Evolutionary conservation across 768 basidiomycete genomes (phyloP), one percentile per base, ranked within the genome.

Genomic region (Suillus alpinus): DNA sequence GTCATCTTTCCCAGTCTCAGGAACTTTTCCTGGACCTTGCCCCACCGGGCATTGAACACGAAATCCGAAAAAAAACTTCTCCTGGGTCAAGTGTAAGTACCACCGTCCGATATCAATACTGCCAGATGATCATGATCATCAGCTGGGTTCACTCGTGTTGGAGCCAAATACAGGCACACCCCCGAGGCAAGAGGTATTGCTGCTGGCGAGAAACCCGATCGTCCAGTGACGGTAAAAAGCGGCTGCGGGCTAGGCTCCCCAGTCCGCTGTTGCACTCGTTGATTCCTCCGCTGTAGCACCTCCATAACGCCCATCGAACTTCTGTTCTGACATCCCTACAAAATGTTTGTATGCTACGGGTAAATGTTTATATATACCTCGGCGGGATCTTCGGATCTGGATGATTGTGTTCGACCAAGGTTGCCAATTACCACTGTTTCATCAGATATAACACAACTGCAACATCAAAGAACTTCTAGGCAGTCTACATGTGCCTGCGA

Each of bases 1-100:
- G 13, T 94, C 94, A 50, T 78, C 72, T 51, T 76, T 78, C 6
- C 82, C 86, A 6, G 87, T 69, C 2, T 77, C 63, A 0, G 92
- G 83, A 3, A 94, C 8, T 3, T 49, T 49, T 49, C 16, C 26
- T 18, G n/a, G n/a, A n/a, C n/a, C n/a, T n/a, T n/a, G n/a, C n/a
- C 3, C 26, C 26, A 26, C 26, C 26, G 26, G 3, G 3, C 3
- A 26, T 26, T 26, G 1, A 26, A 26, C 26, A 26, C 26, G 26
- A 1, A 26, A 26, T 26, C 26, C 26, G 3, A 26, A 26, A 26
- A 26, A 26, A 26, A 3, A 94, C 9, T 1, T 50, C 29, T 50
- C 16, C 29, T 18, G 26, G 16, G 16, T 31, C 47, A 49, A 16
- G 3, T 29, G 8, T 5, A 49, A 49, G 29, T 26, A 29, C 47